Base-by-base conservation (phyloP, 129 eudicot species). In the Chrysanthemum seticuspe region DNA sequence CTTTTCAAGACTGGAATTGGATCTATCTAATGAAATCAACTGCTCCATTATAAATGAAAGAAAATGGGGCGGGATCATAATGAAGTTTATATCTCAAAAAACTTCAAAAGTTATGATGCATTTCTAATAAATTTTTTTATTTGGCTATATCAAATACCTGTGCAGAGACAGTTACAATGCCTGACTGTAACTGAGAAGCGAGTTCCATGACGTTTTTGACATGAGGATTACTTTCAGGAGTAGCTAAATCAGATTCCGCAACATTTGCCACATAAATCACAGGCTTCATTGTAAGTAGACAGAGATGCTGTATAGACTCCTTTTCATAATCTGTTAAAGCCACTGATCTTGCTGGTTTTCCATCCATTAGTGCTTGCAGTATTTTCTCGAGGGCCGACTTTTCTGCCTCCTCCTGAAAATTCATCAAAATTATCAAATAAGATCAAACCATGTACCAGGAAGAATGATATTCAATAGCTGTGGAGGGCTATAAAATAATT, bases 231-330 rank as follows among this genome's bases (percentile, higher is more conserved):
- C 13, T 85, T 76, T 80, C 87, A 74, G 99, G 93, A 10, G 74
- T 84, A 81, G 99, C 93, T 65, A 94, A 69, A 86, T 94, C 99
- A 79, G 97, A 86, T 77, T 94, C 99, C 34, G 97, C 91, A 50
- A 94, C 96, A 67, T 94, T 94, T 25, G 99, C 99, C 66, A 94
- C 96, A 78, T 84, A 94, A 16, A 88, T 94, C 51, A 90, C 80
- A 29, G 99, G 99, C 81, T 94, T 90, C 96, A 90, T 88, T 47
- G 99, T 94, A 73, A 94, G 99, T 73, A 94, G 82, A 79, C 99
- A 94, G 18, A 94, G 87, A 86, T 94, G 99, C 74, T 69, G 83
- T 68, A 90, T 73, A 31, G 96, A 84, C 74, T 94, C 97, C 82
- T 85, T 90, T 65, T 90, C 88, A 50, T 81, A 65, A 25, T 90